Base-by-base conservation (phyloP, 306 rosid species). In the Vigna hirtella region DNA sequence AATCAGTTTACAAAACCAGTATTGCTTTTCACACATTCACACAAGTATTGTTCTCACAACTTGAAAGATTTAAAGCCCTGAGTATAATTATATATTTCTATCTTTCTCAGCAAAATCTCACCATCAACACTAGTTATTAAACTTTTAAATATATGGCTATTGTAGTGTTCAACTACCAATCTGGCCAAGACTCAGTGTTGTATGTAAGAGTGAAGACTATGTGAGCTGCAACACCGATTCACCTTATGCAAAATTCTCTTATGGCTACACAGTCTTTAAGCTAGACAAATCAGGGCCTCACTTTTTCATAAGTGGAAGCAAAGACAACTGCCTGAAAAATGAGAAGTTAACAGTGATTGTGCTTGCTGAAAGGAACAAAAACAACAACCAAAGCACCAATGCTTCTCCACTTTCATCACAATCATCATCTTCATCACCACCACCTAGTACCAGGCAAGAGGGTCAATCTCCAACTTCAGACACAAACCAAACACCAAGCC, bases 271-370 rank as follows among this genome's bases (percentile, higher is more conserved):
- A 4, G 82, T 85, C 14, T 22, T 49, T 92, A 74, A 67, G 36
- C 89, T 92, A 58, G 61, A 43, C n/a, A 50, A 85, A 70, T 89
- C 98, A n/a, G 98, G 98, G 20, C 69, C 91, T 52, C 74, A 86
- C 86, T 91, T 86, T 72, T 95, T 95, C 88, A 84, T 96, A 20
- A 91, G 97, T 79, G 99, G 99, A 13, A 91, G 87, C 86, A 87
- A 80, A 78, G 98, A 90, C 14, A 83, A 89, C 65, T 96, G 99
- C 40, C 47, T 16, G 30, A 90, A 90, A 72, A 91, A 93, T 72
- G 93, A 96, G 82, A 96, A 96, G 86, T 1, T 96, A 38, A 80
- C 83, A 3, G 87, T 95, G 24, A 55, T 80, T 76, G 97, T 93
- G 2, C 72, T 96, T 76, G 85, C 97, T 58, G 86, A 90, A 7